Evolutionary conservation across 352 stramenopile species (phyloP).

Genomic region (Blastocystis hominis): DNA sequence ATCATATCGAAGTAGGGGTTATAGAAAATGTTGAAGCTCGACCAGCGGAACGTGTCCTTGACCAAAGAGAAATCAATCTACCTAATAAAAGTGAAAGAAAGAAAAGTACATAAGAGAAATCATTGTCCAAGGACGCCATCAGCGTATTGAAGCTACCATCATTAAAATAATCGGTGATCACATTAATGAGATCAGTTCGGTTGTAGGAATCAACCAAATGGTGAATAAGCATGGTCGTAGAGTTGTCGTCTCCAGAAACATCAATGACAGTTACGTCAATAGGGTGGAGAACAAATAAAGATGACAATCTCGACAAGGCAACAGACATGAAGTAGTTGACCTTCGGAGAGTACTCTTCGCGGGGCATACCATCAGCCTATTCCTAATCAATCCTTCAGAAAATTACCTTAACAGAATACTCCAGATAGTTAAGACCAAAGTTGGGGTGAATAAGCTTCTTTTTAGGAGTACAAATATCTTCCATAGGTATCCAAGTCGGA

Average conservation of each 20-base stretch:
- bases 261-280: constrained; percentile 16
- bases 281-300: neutral
- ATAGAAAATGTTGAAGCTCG: neutral
- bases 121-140: neutral
- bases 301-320: neutral
- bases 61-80: neutral
- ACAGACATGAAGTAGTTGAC: neutral
- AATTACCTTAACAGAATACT: constrained; percentile 9
- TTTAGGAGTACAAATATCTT: constrained; percentile 1
- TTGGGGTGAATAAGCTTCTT: constrained; percentile 2
- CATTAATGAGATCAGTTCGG: neutral
- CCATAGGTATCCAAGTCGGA: neutral
- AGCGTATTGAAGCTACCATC: neutral
- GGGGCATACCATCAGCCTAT: neutral
- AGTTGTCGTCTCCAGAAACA: neutral
- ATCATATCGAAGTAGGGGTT: constrained; percentile 33
- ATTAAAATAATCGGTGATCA: neutral
- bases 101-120: neutral
- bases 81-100: neutral
- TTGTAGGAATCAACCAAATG: neutral
- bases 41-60: neutral
- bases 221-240: neutral
- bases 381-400: neutral
- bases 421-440: constrained; percentile 1
- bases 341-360: neutral